Conservation (phyloP, 78 protist species). For the Dictyostelium capitatum region DNA sequence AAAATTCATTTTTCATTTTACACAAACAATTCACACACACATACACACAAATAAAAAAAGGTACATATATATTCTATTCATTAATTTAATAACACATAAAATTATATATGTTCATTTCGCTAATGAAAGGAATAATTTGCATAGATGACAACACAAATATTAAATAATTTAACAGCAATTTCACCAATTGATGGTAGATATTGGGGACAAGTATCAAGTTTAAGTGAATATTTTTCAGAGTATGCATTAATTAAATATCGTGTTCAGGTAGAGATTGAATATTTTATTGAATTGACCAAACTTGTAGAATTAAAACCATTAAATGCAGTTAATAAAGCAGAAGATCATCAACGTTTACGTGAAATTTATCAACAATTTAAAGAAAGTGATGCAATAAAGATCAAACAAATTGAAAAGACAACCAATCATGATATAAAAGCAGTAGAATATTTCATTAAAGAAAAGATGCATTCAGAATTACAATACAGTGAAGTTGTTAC, state of each 20-base stretch:
- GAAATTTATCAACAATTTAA: constrained; percentile 31
- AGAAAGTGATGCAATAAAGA: constrained; percentile 70
- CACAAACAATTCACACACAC: too few relatives aligned
- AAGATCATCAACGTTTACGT: constrained; percentile 34
- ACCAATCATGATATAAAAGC: constrained; percentile 95
- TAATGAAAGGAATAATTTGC: constrained; percentile 5
- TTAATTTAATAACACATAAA: background rate
- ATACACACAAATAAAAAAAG: too few relatives aligned
- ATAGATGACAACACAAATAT: constrained; percentile 18
- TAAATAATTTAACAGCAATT: constrained; percentile 77
- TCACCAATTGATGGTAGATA: constrained; percentile 89
- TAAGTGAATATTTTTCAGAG: constrained; percentile 83
- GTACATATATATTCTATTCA: background rate
- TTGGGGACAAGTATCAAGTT: constrained; percentile 38
- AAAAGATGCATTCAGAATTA: constrained; percentile 39
- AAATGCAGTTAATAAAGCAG: background rate
- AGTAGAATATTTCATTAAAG: constrained; percentile 90
- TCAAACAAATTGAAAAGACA: constrained; percentile 88
- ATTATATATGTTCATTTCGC: background rate
- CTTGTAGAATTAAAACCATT: constrained; percentile 27
- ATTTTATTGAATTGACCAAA: constrained; percentile 53
- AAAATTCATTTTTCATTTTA: too few relatives aligned
- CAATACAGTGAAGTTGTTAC: constrained; percentile 39
- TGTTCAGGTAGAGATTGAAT: constrained; percentile 80
- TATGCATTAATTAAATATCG: constrained; percentile 82